A percentile compares a stretch with the other conserved stretches of the same genome.
These are phyloP conservation scores for Rubroboletus pulcherrimus DNA, from an alignment of 768 basidiomycete genomes.

Conservation along the genomic window DNA sequence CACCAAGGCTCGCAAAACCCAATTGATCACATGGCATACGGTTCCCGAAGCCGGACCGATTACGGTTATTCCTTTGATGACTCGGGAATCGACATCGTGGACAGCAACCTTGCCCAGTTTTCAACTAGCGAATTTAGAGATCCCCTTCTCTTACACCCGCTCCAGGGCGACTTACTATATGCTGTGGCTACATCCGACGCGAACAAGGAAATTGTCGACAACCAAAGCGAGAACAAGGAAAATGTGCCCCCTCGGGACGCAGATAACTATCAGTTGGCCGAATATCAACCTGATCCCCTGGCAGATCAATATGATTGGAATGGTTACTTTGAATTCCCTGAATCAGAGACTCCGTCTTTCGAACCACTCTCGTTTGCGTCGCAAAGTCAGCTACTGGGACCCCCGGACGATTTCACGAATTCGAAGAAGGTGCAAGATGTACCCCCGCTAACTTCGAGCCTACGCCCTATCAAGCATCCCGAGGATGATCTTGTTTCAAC, in stretches of 20 bases:
- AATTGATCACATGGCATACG: background rate
- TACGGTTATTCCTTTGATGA: constrained; percentile 9
- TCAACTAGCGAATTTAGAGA: constrained; percentile 3
- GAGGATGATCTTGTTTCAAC: background rate
- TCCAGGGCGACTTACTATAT: constrained; percentile 6
- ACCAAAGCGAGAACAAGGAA: constrained; percentile 16
- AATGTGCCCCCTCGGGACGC: constrained; percentile 9
- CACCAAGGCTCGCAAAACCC: background rate
- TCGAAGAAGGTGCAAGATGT: constrained; percentile 1
- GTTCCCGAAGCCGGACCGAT: background rate
- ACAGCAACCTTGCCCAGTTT: constrained; percentile 3
- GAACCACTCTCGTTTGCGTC: constrained; percentile 26
- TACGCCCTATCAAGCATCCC: background rate
- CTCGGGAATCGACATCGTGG: constrained; percentile 12
- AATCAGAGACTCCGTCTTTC: constrained; percentile 17
- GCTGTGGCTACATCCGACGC: background rate
- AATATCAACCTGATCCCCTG: background rate
- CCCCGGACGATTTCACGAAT: constrained; percentile 1
- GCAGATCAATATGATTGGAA: constrained; percentile 20
- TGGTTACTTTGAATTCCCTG: constrained; percentile 21
- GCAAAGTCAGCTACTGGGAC: constrained; percentile 11
- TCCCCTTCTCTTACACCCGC: background rate
- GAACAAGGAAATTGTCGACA: constrained; percentile 15
- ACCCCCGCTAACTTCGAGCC: constrained; percentile 4
- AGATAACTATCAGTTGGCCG: background rate